These are phyloP conservation scores for Chaetomium sp. DNA, from an alignment of 2,329 filamentous ascomycete species.

Conservation along the genomic window DNA sequence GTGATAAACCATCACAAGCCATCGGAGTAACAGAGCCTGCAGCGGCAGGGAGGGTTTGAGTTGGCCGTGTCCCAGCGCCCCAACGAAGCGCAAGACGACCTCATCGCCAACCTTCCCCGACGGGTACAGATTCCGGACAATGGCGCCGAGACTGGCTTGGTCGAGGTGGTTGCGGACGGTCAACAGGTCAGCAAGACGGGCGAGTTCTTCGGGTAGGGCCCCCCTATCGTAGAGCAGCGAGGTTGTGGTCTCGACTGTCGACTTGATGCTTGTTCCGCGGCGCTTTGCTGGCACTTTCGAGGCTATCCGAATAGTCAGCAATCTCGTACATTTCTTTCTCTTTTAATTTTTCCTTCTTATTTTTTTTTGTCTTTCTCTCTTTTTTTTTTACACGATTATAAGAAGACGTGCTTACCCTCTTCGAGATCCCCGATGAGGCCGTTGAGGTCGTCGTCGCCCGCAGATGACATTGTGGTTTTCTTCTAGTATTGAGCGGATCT, in stretches of 20 bases:
- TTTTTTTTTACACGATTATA: not conserved
- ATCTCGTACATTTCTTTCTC: not conserved
- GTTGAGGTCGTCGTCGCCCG: constrained; percentile 24
- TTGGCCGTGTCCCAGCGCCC: constrained; percentile 74
- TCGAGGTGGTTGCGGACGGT: constrained; percentile 70
- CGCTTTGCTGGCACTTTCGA: constrained; percentile 66
- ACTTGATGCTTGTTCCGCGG: constrained; percentile 63
- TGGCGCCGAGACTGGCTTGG: constrained; percentile 68
- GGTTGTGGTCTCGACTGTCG: constrained; percentile 64
- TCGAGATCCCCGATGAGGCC: constrained; percentile 34
- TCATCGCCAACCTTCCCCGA: constrained; percentile 62
- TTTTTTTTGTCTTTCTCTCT: not conserved
- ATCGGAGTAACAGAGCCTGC: constrained; percentile 72
- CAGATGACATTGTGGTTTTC: constrained; percentile 18
- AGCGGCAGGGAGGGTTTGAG: constrained; percentile 71
- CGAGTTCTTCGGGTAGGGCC: constrained; percentile 61
- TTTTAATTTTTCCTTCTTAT: not conserved
- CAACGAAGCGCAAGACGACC: constrained; percentile 66
- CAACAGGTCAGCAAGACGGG: constrained; percentile 66
- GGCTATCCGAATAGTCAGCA: constrained; percentile 44
- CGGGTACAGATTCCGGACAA: constrained; percentile 78
- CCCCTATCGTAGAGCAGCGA: constrained; percentile 69
- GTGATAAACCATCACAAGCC: constrained; percentile 77
- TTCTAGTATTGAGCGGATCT: not conserved
- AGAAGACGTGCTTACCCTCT: constrained; percentile 26